Evolutionary conservation across 2,329 filamentous ascomycete genomes (phyloP), one percentile per base, ranked within the genome.

Genomic region (Neonectria hederae): DNA sequence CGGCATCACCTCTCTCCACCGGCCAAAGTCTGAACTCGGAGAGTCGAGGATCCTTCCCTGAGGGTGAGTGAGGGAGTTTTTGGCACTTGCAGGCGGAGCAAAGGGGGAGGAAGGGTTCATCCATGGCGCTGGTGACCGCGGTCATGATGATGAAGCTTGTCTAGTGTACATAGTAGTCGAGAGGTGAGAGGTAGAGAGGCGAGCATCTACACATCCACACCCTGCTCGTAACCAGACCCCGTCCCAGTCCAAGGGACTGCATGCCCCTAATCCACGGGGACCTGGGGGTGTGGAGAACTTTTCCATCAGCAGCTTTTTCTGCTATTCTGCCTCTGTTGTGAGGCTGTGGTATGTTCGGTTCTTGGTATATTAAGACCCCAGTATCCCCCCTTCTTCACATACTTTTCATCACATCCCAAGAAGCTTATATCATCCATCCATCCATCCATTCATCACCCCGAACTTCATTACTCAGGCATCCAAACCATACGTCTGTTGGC

Each of bases 281-380:
- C 60, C 14, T 54, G 26, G 54, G 54, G 60, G 60, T 58, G 53
- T 28, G 38, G 26, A 42, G 40, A 40, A 19, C 35, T 7, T 40
- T 28, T 9, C 30, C 42, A 38, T n/a, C 55, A 48, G 40, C 26
- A 32, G 40, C 43, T 46, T 53, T 40, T 51, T 59, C 59, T 40
- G 58, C 55, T 54, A 62, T 46, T 49, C 63, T 60, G 59, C 67
- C 64, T 32, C 51, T 56, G 48, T 52, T 38, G 46, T 54, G 53
- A 57, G 54, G 54, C 53, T n/a, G 42, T 19, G 63, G 46, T 19
- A 58, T 46, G 43, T 26, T 26, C n/a, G 40, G 28, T 54, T 63
- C 43, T 60, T 55, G 32, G 69, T 73, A 73, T 73, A 73, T 65
- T 73, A 73, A 73, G 71, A 70, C 63, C 62, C 46, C 54, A 52